Evolutionary conservation across 495 filamentous ascomycete species (phyloP).

Genomic region (Neurospora pannonica): DNA sequence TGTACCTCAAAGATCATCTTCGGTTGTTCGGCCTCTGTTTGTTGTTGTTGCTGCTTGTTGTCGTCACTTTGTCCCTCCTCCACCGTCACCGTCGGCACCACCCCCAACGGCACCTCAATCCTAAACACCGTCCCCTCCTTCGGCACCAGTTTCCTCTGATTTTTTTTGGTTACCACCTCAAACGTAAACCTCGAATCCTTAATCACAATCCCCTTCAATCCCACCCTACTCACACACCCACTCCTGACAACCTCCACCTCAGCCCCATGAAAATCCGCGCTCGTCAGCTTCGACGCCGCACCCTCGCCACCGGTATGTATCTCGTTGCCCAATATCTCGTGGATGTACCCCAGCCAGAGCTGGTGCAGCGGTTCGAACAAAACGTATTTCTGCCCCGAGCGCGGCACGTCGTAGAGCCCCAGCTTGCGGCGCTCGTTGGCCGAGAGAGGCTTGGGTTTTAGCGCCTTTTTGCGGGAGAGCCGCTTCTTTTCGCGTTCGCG

Average conservation of each 20-base stretch:
- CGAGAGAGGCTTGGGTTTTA: conserved; percentile 68
- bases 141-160: conserved; percentile 65
- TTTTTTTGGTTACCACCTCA: conserved; percentile 63
- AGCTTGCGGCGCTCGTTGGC: conserved; percentile 67
- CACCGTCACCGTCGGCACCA: conserved; percentile 5
- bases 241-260: conserved; percentile 75
- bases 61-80: background rate
- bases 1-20: conserved; percentile 74
- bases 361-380: conserved; percentile 67
- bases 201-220: conserved; percentile 74
- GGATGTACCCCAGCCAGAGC: conserved; percentile 79
- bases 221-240: conserved; percentile 70
- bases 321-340: conserved; percentile 53
- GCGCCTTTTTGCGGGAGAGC: conserved; percentile 44
- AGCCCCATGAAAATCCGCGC: conserved; percentile 87
- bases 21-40: conserved; percentile 17
- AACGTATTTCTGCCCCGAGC: conserved; percentile 56
- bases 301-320: conserved; percentile 33
- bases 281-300: conserved; percentile 56
- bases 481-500: conserved; percentile 43
- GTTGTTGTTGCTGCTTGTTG: background rate
- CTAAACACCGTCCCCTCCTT: conserved; percentile 86
- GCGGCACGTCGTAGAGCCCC: conserved; percentile 63
- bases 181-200: conserved; percentile 82
- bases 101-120: conserved; percentile 52